Percentiles rank a stretch among this genome's conserved stretches.
phyloP scores from a whole-genome alignment of 495 filamentous ascomycete species.

The Durotheca rogersii region DNA sequence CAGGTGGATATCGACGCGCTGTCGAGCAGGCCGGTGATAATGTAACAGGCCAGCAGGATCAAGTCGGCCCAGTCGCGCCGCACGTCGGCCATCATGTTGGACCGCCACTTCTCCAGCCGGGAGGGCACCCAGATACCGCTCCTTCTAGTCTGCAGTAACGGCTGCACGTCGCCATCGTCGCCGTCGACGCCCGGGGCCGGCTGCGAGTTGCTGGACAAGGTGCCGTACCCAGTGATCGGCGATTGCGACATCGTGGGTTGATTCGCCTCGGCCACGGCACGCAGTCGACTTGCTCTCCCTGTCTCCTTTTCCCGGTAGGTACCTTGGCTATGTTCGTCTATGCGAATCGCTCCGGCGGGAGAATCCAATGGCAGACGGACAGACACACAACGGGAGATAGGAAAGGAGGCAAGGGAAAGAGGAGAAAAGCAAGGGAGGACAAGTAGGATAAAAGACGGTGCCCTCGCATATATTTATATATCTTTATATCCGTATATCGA shows the following conservation, averaged over 20 bases:
- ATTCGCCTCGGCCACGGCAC: neutral
- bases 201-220: slow-evolving; percentile 10
- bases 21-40: slow-evolving; percentile 73
- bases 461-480: too few species aligned
- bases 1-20: slow-evolving; percentile 70
- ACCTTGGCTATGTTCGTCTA: neutral
- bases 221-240: slow-evolving; percentile 21
- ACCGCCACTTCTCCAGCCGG: slow-evolving; percentile 30
- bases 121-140: slow-evolving; percentile 5
- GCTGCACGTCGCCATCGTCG: slow-evolving; percentile 44
- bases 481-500: too few species aligned
- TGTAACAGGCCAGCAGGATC: slow-evolving; percentile 64
- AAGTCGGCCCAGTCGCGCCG: slow-evolving; percentile 59
- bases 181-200: slow-evolving; percentile 3
- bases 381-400: too few species aligned
- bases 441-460: neutral
- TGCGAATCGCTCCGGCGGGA: neutral
- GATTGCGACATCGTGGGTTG: slow-evolving; percentile 15
- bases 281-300: neutral
- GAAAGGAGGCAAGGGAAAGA: neutral
- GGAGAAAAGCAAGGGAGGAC: too few species aligned
- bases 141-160: slow-evolving; percentile 32
- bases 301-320: neutral
- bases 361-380: too few species aligned
- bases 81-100: slow-evolving; percentile 52